phyloP scores from a whole-genome alignment of 257 asterid genomes.

The Nicotiana otophora region DNA sequence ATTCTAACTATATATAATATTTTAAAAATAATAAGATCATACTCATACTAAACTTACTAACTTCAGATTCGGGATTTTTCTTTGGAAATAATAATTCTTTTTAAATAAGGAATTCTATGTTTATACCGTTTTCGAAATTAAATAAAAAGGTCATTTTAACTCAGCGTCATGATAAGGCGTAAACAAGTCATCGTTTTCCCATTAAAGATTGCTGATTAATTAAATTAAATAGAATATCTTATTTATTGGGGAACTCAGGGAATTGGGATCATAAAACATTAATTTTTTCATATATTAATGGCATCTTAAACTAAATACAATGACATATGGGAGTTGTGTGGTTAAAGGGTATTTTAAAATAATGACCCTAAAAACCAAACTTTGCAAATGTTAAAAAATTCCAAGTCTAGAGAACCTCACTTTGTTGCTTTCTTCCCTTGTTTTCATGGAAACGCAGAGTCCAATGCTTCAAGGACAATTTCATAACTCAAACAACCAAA shows the following conservation, averaged over 20 bases:
- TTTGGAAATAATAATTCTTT: background rate
- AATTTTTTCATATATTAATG: too few relatives aligned
- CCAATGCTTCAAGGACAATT: background rate
- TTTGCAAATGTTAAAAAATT: background rate
- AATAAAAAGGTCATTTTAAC: too few relatives aligned
- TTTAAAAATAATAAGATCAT: too few relatives aligned
- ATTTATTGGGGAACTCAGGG: background rate
- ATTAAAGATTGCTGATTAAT: background rate
- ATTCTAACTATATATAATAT: too few relatives aligned
- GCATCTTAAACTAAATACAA: background rate
- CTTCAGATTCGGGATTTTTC: too few relatives aligned
- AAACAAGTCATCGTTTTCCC: too few relatives aligned
- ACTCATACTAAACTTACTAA: too few relatives aligned
- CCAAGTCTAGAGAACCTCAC: background rate
- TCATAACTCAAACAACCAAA: background rate
- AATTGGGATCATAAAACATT: background rate
- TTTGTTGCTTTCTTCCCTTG: conserved; percentile 7
- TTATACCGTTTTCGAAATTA: too few relatives aligned
- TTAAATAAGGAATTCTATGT: background rate
- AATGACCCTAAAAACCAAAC: background rate
- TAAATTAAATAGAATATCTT: background rate
- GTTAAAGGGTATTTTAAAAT: background rate
- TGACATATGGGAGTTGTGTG: background rate
- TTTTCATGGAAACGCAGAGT: conserved; percentile 6
- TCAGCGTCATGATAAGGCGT: too few relatives aligned